Percentiles rank a stretch among this genome's conserved stretches.
phyloP scores from a whole-genome alignment of 2,329 filamentous ascomycete species.

The Emmonsiellopsis sp. region DNA sequence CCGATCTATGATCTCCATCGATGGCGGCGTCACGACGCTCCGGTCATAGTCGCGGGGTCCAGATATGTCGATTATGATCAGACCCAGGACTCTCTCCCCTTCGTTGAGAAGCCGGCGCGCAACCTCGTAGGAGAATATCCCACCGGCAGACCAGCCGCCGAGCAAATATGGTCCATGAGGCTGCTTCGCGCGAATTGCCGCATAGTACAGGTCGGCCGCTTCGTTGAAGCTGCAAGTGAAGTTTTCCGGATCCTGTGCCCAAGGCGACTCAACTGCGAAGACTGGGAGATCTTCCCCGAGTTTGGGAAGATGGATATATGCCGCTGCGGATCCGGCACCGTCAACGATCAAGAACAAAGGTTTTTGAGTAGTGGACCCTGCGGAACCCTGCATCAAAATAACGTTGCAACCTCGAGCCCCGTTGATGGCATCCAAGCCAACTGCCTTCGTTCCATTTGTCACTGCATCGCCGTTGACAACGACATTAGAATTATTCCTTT shows the following conservation, averaged over 20 bases:
- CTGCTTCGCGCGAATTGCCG: conserved; percentile 62
- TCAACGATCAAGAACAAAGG: conserved; percentile 39
- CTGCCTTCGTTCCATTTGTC: conserved; percentile 10
- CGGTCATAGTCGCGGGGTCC: conserved; percentile 25
- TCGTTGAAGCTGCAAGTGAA: conserved; percentile 58
- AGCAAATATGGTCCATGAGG: conserved; percentile 50
- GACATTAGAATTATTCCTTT: conserved; percentile 3
- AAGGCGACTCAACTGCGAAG: conserved; percentile 57
- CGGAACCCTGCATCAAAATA: conserved; percentile 36
- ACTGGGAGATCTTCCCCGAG: conserved; percentile 40
- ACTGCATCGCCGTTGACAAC: background rate
- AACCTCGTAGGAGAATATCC: conserved; percentile 46
- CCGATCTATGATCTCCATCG: background rate
- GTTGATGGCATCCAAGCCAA: background rate
- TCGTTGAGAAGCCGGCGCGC: conserved; percentile 39
- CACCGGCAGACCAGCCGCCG: conserved; percentile 47
- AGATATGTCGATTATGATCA: conserved; percentile 45
- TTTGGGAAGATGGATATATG: conserved; percentile 28
- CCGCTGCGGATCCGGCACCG: conserved; percentile 36
- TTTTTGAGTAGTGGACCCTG: conserved; percentile 17
- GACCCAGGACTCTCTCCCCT: conserved; percentile 40
- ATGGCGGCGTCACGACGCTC: conserved; percentile 6
- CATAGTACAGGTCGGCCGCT: conserved; percentile 54
- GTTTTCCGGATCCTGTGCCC: conserved; percentile 59
- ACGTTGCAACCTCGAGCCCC: background rate